A percentile compares a stretch with the other conserved stretches of the same genome.
These are phyloP conservation scores for Geotrichum europaeum DNA, from an alignment of 1,139 yeast genomes.

Conservation along the genomic window DNA sequence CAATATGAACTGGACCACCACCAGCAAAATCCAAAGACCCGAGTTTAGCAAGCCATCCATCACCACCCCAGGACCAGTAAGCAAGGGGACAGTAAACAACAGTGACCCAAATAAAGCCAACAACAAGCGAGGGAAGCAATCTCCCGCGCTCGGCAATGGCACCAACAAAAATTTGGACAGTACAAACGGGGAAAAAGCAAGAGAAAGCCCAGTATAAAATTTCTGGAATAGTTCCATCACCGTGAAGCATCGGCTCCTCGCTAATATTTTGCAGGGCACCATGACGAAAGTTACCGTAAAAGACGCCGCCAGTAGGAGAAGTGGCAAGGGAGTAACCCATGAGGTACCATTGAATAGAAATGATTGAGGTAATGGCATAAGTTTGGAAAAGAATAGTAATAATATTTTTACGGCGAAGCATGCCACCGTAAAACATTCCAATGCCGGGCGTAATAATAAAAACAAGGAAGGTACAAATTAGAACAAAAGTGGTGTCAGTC, in stretches of 20 bases:
- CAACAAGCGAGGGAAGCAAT: constrained; percentile 74
- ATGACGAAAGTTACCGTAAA: constrained; percentile 73
- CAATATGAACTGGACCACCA: constrained; percentile 93
- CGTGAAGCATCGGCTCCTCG: constrained; percentile 42
- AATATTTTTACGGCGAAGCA: constrained; percentile 83
- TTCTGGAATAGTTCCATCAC: constrained; percentile 59
- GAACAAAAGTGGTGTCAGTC: constrained; percentile 7
- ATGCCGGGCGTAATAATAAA: constrained; percentile 69
- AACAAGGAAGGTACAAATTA: constrained; percentile 56
- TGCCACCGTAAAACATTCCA: constrained; percentile 73
- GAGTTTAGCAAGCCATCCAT: constrained; percentile 87
- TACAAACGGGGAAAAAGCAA: constrained; percentile 84
- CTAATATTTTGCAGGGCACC: constrained; percentile 78
- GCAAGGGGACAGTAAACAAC: constrained; percentile 91
- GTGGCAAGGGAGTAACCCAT: constrained; percentile 97
- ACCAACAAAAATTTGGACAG: constrained; percentile 86
- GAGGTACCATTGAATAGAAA: constrained; percentile 87
- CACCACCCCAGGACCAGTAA: constrained; percentile 88
- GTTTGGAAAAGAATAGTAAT: constrained; percentile 70
- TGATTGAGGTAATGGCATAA: constrained; percentile 66
- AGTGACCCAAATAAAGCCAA: constrained; percentile 83
- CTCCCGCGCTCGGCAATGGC: constrained; percentile 93
- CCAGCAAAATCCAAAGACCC: constrained; percentile 98
- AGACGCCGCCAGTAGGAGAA: constrained; percentile 64
- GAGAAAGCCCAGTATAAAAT: constrained; percentile 80